A percentile compares a stretch with the other conserved stretches of the same genome.
These are phyloP conservation scores for Suhomyces maxii DNA, from an alignment of 1,139 yeast species.

Conservation along the genomic window DNA sequence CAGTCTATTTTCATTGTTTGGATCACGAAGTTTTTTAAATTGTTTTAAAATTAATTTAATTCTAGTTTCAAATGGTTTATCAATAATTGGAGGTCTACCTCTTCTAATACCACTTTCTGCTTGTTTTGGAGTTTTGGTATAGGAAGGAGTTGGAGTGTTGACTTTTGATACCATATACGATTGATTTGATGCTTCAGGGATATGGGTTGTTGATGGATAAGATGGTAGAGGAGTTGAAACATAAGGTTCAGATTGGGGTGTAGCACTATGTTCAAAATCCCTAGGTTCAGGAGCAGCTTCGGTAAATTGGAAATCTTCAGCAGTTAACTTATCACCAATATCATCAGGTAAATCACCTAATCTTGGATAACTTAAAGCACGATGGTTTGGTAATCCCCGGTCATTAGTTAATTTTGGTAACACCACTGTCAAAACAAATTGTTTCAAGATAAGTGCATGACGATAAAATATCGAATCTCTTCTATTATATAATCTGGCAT, in stretches of 20 bases:
- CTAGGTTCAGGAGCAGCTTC: slow-evolving; percentile 7
- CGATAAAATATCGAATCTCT: slow-evolving; percentile 65
- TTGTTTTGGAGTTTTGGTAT: slow-evolving; percentile 12
- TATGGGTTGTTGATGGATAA: slow-evolving; percentile 2
- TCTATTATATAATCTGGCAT: slow-evolving; percentile 81
- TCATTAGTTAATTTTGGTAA: slow-evolving; percentile 55
- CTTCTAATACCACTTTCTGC: slow-evolving; percentile 70
- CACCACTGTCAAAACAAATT: slow-evolving; percentile 52
- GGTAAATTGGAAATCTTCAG: slow-evolving; percentile 13
- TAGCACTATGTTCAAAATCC: slow-evolving; percentile 9
- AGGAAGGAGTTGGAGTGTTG: slow-evolving; percentile 9
- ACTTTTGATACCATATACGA: slow-evolving; percentile 3
- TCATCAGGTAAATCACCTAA: slow-evolving; percentile 74
- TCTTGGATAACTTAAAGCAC: slow-evolving; percentile 60
- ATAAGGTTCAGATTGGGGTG: slow-evolving; percentile 12
- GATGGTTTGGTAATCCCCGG: slow-evolving; percentile 39
- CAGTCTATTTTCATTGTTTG: slow-evolving; percentile 45
- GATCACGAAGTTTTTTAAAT: slow-evolving; percentile 69
- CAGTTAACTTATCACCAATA: slow-evolving; percentile 22
- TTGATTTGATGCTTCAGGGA: slow-evolving; percentile 1
- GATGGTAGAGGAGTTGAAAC: slow-evolving; percentile 8
- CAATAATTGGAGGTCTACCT: slow-evolving; percentile 95
- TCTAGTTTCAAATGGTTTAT: slow-evolving; percentile 89
- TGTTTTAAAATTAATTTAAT: slow-evolving; percentile 83
- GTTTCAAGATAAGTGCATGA: slow-evolving; percentile 72